Base-by-base conservation (phyloP, 1,139 yeast species). In the Pichia kudriavzevii region DNA sequence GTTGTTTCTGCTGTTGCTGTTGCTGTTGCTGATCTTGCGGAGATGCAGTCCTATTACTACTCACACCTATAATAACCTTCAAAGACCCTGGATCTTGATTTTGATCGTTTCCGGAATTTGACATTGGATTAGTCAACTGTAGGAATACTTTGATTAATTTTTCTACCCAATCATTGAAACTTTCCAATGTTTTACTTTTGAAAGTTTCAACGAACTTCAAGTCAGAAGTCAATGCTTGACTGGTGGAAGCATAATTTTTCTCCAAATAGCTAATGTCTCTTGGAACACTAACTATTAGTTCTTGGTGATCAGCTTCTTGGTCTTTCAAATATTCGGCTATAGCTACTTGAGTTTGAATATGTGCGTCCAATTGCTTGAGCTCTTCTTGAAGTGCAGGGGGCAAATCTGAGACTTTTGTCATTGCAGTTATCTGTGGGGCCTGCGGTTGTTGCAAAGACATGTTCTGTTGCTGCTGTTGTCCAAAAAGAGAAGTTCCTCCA, bases 361-460 rank as follows among this genome's bases (percentile, higher is more conserved):
- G 88, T 36, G 75, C 73, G 56, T 91, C 95, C 39, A 88, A 65
- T 43, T 78, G 80, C 53, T 85, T 94, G 28, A 91, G 66, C 54
- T 85, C 84, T 48, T 74, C 79, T 49, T 87, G 87, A 27, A 74
- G 67, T 10, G 72, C 73, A 28, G 69, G 76, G 0, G 97, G 94
- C 31, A 91, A 67, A 46, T 88, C 97, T 10, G 82, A 78, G 3
- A 88, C 91, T 36, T 94, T 69, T 0, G 96, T 84, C 71, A 88
- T 75, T 5, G 95, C 81, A 4, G 91, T 82, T 36, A 87, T 67
- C 30, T 74, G 79, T 13, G 67, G 58, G 25, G 60, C 53, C 49
- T 46, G 63, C 5, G 39, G 62, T 32, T 45, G 52, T 21, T 45
- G 51, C 11, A 50, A 52, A 41, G 39, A 52, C 33, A 35, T 31